A percentile compares a stretch with the other conserved stretches of the same genome.
Evolutionary conservation across 78 protist species (phyloP).

Genomic region (Dictyostelium discoideum): DNA sequence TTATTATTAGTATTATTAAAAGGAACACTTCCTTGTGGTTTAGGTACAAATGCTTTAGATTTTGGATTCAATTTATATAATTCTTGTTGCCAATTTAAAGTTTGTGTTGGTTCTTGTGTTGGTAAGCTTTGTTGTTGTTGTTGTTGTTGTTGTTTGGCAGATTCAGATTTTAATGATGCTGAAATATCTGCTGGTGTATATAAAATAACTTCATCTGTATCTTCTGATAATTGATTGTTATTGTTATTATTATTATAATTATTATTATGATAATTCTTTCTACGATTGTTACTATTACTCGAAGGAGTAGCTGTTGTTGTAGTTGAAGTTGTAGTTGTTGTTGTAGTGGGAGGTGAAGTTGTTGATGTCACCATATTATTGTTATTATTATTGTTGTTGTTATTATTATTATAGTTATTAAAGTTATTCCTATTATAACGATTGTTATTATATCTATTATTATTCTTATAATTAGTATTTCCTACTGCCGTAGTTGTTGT

Average conservation of each 20-base stretch:
- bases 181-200: conserved; percentile 15
- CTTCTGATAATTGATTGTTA: not conserved
- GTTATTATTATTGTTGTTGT: not conserved
- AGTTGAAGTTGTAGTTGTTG: conserved; percentile 1
- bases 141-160: conserved; percentile 2
- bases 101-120: not conserved
- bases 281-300: not conserved
- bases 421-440: not conserved
- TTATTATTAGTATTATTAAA: not conserved
- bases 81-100: conserved; percentile 70
- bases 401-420: not conserved
- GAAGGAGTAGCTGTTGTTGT: not conserved
- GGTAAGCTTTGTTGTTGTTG: not conserved
- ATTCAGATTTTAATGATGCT: conserved; percentile 11
- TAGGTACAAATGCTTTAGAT: conserved; percentile 30
- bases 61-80: conserved; percentile 55
- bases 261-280: not conserved
- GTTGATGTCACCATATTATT: not conserved
- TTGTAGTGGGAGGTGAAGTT: not conserved
- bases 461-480: not conserved
- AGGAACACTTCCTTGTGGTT: not conserved
- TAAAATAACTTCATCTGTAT: conserved; percentile 50
- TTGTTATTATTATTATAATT: not conserved
- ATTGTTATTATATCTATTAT: too few species aligned
- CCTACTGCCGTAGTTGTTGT: not conserved